Percentiles rank a stretch among this genome's conserved stretches.
These are phyloP conservation scores for Boletus pseudopeckii DNA, from an alignment of 768 basidiomycete species.

Conservation along the genomic window DNA sequence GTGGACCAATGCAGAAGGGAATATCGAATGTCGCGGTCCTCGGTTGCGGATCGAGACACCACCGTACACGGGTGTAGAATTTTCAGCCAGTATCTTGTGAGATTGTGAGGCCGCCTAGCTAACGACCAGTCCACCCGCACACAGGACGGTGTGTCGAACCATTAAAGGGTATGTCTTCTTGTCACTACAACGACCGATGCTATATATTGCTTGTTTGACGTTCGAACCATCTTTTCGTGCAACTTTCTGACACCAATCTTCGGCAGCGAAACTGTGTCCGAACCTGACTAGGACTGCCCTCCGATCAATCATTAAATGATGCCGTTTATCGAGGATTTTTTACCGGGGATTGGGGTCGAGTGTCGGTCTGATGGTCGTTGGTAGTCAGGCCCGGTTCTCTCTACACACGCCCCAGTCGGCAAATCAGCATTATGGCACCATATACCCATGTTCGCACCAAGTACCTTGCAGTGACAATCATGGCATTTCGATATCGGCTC, in stretches of 20 bases:
- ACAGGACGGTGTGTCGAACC: neutral
- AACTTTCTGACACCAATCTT: neutral
- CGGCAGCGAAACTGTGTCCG: neutral
- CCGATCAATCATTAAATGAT: slow-evolving; percentile 2
- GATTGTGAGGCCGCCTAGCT: neutral
- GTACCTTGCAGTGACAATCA: neutral
- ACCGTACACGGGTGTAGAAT: neutral
- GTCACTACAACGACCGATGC: neutral
- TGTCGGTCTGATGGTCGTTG: neutral
- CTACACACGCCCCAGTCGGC: no score
- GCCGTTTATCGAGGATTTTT: neutral
- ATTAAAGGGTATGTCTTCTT: neutral
- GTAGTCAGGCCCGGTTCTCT: no score
- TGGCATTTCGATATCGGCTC: no score
- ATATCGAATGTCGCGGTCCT: neutral
- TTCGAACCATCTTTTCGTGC: neutral
- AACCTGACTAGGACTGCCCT: neutral
- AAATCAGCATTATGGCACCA: neutral
- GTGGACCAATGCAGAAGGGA: neutral
- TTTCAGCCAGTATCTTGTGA: neutral
- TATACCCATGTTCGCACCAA: neutral
- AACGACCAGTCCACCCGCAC: no score
- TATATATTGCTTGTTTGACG: neutral
- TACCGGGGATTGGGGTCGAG: neutral
- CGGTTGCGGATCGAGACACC: neutral